Percentiles rank a stretch among this genome's conserved stretches.
Conservation (phyloP, 2,329 filamentous ascomycete species). For the Apiospora hydei region DNA sequence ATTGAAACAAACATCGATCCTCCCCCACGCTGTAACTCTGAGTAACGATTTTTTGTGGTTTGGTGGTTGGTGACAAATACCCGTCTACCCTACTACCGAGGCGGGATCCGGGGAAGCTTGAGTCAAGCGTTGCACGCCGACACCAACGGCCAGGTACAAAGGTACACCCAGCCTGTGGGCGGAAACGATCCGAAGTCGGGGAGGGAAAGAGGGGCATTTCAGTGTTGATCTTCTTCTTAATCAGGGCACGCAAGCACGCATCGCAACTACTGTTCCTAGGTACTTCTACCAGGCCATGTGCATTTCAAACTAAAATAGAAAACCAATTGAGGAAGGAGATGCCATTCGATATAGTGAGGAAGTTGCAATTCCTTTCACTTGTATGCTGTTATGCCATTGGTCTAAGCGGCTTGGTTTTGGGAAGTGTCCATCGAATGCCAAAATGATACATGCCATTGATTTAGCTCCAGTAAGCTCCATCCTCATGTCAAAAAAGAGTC, state of each 20-base stretch:
- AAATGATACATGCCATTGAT: not conserved
- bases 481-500: constrained; percentile 4
- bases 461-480: constrained; percentile 10
- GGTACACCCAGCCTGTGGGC: not conserved
- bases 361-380: not conserved
- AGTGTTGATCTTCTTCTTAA: not conserved
- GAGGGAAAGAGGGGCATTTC: constrained; percentile 11
- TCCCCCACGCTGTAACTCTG: not conserved
- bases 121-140: not conserved
- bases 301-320: not conserved
- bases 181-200: constrained; percentile 18
- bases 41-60: not conserved
- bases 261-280: too few relatives aligned
- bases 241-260: not conserved
- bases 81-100: not conserved
- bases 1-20: constrained; percentile 1
- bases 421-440: not conserved
- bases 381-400: not conserved
- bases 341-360: not conserved
- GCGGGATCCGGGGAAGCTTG: constrained; percentile 18
- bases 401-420: not conserved
- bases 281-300: not conserved
- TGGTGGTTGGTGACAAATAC: constrained; percentile 7
- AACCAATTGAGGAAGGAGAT: not conserved
- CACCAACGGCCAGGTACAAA: not conserved